Evolutionary conservation across 176 grass and related monocot species (phyloP), one percentile per base, ranked within the genome.

Genomic region (Bromus sterilis): DNA sequence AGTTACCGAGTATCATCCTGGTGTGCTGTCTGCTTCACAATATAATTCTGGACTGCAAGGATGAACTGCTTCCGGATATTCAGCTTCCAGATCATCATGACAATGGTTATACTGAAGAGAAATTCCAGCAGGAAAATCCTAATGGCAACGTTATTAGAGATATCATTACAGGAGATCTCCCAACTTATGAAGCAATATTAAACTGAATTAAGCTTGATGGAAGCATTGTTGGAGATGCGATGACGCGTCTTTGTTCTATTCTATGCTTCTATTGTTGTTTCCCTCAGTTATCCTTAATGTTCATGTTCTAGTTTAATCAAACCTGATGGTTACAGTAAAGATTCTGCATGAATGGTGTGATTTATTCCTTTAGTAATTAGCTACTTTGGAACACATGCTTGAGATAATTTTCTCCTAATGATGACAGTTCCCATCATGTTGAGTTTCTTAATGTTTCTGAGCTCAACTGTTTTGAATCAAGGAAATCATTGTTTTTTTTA

Each of bases 21-120:
- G 97, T 99, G 28, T 99, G 97, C 37, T 99, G 91, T 60, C 76
- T 99, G 37, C 93, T 95, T 88, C 97, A 99, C 80, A 99, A 99
- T 73, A 99, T 99, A 62, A 91, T 99, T 57, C 91, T 95, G 83
- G 97, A 99, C 76, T 77, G 76, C 13, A 84, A 86, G 41, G 97
- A 99, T 66, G 85, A 93, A 72, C 66, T 99, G 69, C 84, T 82
- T 77, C 40, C 80, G 10, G 86, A 86, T 75, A 83, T 93, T 72
- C 55, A 84, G 43, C 58, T 99, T 79, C 82, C 89, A 20, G 87
- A 93, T 21, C 78, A 91, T 78, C 97, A 96, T 87, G 97, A 99
- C 69, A 79, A 36, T 85, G 97, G 93, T 58, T 99, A 95, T 57
- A 81, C 39, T 46, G 77, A 90, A 83, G 89, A 89, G 80, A 90